Conservation (phyloP, 257 asterid species). For the Buddleja alternifolia region DNA sequence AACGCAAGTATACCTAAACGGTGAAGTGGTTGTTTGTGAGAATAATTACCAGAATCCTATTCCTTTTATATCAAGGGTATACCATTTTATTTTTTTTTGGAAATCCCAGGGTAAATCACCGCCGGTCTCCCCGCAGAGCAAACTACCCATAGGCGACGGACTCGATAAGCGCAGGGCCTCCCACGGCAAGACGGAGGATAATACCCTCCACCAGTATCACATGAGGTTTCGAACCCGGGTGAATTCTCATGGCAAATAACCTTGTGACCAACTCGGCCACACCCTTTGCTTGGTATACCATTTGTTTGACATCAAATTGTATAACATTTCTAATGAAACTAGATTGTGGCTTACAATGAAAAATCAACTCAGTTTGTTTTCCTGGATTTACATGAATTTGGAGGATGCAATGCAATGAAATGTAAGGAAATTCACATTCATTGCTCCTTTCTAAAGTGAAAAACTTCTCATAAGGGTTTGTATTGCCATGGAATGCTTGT, state of each 20-base stretch:
- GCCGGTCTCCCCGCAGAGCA: too few relatives aligned
- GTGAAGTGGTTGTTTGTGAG: slow-evolving; percentile 45
- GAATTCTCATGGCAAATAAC: too few relatives aligned
- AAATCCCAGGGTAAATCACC: too few relatives aligned
- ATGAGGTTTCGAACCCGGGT: too few relatives aligned
- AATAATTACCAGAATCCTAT: slow-evolving; percentile 62
- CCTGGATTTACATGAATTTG: slow-evolving; percentile 56
- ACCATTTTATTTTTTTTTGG: too few relatives aligned
- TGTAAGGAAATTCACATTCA: slow-evolving; percentile 50
- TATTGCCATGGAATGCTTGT: slow-evolving; percentile 63
- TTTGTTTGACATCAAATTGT: slow-evolving; percentile 50
- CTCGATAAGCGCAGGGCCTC: too few relatives aligned
- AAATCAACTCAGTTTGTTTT: slow-evolving; percentile 59
- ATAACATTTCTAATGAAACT: slow-evolving; percentile 47
- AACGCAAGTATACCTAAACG: slow-evolving; percentile 46
- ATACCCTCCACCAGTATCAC: too few relatives aligned
- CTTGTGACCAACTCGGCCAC: too few relatives aligned
- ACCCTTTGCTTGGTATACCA: slow-evolving; percentile 85
- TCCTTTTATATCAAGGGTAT: slow-evolving; percentile 62
- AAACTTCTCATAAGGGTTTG: slow-evolving; percentile 54
- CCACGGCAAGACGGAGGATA: too few relatives aligned
- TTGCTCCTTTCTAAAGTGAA: slow-evolving; percentile 62
- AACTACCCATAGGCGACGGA: too few relatives aligned
- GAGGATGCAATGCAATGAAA: slow-evolving; percentile 41
- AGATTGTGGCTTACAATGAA: slow-evolving; percentile 73